Conservation (phyloP, 257 asterid genomes). For the Pogostemon cablin region DNA sequence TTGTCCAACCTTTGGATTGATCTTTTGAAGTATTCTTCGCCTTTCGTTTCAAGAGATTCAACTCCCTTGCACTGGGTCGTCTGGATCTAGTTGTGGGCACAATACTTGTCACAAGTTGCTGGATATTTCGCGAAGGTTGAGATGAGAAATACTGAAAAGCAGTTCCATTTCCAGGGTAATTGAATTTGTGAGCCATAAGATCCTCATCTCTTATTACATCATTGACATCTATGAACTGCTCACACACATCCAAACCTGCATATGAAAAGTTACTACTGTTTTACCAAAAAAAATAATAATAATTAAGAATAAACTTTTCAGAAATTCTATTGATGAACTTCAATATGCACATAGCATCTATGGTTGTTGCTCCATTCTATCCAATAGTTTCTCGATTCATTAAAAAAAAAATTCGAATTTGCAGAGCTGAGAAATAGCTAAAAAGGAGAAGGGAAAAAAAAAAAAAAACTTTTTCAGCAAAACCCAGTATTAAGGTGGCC, state of each 20-base stretch:
- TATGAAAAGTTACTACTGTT: conserved; percentile 28
- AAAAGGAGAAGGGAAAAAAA: not conserved
- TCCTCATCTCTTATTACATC: conserved; percentile 97
- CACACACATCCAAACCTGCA: conserved; percentile 92
- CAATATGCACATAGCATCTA: not conserved
- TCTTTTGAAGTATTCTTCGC: conserved; percentile 89
- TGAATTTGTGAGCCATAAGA: conserved; percentile 67
- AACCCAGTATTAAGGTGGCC: not conserved
- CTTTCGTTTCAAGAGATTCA: conserved; percentile 91
- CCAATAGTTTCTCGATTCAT: not conserved
- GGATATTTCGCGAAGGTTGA: conserved; percentile 62
- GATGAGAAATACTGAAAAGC: conserved; percentile 69
- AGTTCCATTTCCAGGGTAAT: conserved; percentile 65
- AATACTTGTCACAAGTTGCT: conserved; percentile 76
- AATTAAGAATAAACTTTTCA: conserved; percentile 4
- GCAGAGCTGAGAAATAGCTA: not conserved
- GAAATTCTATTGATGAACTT: conserved; percentile 14
- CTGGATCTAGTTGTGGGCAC: conserved; percentile 84
- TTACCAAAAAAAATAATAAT: conserved; percentile 28
- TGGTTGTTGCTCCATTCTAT: not conserved
- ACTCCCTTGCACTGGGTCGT: conserved; percentile 98
- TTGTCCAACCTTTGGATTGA: conserved; percentile 82
- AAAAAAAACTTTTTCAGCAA: not conserved
- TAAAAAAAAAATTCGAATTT: not conserved
- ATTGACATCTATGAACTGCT: conserved; percentile 97